Conservation (phyloP, 176 grass and related monocot genomes). For the Lolium rigidum region DNA sequence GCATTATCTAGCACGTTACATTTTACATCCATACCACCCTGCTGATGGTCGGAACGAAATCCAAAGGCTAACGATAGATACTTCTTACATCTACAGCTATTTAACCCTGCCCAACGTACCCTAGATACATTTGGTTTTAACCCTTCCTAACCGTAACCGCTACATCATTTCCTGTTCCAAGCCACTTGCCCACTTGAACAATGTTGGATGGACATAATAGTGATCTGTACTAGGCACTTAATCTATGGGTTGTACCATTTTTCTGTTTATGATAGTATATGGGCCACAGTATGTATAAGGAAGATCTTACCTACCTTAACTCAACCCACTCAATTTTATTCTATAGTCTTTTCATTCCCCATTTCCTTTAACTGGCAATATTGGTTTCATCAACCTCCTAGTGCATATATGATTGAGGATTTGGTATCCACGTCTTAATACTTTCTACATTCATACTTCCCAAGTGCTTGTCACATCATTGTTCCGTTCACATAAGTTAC, state of each 20-base stretch:
- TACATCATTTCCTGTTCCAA: neutral
- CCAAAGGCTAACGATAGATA: neutral
- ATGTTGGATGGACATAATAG: constrained; percentile 17
- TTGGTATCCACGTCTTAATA: neutral
- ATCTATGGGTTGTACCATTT: neutral
- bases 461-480: constrained; percentile 7
- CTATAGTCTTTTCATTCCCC: neutral
- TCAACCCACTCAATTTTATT: neutral
- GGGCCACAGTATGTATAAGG: neutral
- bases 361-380: neutral
- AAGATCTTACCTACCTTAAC: constrained; percentile 7
- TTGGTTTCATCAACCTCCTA: neutral
- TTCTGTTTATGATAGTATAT: neutral
- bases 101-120: constrained; percentile 2
- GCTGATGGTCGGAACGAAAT: constrained; percentile 1
- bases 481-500: constrained; percentile 6
- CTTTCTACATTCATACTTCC: neutral
- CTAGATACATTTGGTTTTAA: neutral
- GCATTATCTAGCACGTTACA: neutral
- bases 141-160: neutral
- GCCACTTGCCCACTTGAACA: neutral
- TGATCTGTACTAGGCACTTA: neutral
- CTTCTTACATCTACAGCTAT: neutral
- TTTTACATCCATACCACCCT: constrained; percentile 4
- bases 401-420: neutral